Percentiles rank a stretch among this genome's conserved stretches.
Conservation (phyloP, 2,329 filamentous ascomycete species). For the Penicillium sp. region DNA sequence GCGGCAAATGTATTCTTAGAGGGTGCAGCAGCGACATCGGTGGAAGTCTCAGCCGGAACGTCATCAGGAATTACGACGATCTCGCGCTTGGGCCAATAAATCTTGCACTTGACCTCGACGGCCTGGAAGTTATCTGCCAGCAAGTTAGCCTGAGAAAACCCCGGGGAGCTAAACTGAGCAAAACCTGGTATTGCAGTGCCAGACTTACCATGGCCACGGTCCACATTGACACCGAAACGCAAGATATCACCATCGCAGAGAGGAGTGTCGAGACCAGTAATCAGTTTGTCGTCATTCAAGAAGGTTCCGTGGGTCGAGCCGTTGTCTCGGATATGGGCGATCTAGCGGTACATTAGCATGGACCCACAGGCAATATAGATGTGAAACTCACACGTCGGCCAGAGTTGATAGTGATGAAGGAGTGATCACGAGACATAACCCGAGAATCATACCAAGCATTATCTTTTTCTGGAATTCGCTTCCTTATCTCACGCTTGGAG, state of each 20-base stretch:
- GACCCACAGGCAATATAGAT: not conserved
- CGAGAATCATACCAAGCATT: slow-evolving; percentile 51
- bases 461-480: slow-evolving; percentile 35
- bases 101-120: slow-evolving; percentile 32
- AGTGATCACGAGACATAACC: slow-evolving; percentile 51
- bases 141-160: not conserved
- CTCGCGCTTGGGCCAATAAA: slow-evolving; percentile 31
- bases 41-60: not conserved
- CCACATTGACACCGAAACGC: slow-evolving; percentile 53
- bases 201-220: slow-evolving; percentile 46
- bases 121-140: slow-evolving; percentile 34
- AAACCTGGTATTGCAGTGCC: not conserved
- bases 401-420: slow-evolving; percentile 32
- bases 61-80: slow-evolving; percentile 9
- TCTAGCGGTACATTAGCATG: slow-evolving; percentile 28
- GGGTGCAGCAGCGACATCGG: slow-evolving; percentile 4
- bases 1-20: slow-evolving; percentile 43
- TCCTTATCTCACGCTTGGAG: slow-evolving; percentile 41
- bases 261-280: slow-evolving; percentile 37
- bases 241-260: slow-evolving; percentile 41
- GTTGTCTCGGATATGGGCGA: slow-evolving; percentile 55
- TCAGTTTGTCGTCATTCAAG: slow-evolving; percentile 51
- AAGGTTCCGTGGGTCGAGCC: slow-evolving; percentile 65
- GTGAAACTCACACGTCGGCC: slow-evolving; percentile 30
- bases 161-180: too few relatives aligned